A percentile compares a stretch with the other conserved stretches of the same genome.
Evolutionary conservation across 2,329 filamentous ascomycete species (phyloP).

Genomic region (Dendryphion nanum): DNA sequence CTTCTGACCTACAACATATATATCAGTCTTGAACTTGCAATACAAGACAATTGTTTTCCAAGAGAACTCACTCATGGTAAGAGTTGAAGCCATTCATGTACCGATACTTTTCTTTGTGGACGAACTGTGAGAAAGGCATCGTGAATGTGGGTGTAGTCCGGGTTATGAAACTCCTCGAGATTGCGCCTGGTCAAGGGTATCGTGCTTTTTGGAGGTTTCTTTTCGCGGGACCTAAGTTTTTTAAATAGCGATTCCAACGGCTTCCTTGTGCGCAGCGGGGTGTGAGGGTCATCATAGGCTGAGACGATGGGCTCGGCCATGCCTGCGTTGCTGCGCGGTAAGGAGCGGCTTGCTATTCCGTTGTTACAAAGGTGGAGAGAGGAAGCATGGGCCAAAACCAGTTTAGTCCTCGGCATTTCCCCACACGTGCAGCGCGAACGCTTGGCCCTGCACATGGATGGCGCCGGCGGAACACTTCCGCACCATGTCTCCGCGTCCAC

Average conservation of each 20-base stretch:
- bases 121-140: constrained; percentile 67
- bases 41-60: too few species aligned
- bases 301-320: constrained; percentile 4
- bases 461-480: too few species aligned
- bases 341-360: constrained; percentile 26
- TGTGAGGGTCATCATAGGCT: constrained; percentile 23
- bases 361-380: constrained; percentile 5
- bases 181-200: constrained; percentile 27
- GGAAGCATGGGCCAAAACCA: background rate
- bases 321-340: background rate
- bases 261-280: constrained; percentile 21
- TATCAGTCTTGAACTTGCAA: too few species aligned
- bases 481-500: too few species aligned
- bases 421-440: too few species aligned
- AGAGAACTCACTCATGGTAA: constrained; percentile 74
- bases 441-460: too few species aligned
- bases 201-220: constrained; percentile 20
- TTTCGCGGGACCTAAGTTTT: constrained; percentile 14
- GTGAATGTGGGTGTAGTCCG: constrained; percentile 30
- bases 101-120: constrained; percentile 64
- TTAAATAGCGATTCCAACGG: constrained; percentile 16
- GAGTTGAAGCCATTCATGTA: constrained; percentile 78
- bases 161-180: constrained; percentile 26
- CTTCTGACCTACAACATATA: constrained; percentile 63
- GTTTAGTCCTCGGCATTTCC: too few species aligned